Evolutionary conservation across 2,329 filamentous ascomycete species (phyloP), one percentile per base, ranked within the genome.

Genomic region (Calonectria naviculata): DNA sequence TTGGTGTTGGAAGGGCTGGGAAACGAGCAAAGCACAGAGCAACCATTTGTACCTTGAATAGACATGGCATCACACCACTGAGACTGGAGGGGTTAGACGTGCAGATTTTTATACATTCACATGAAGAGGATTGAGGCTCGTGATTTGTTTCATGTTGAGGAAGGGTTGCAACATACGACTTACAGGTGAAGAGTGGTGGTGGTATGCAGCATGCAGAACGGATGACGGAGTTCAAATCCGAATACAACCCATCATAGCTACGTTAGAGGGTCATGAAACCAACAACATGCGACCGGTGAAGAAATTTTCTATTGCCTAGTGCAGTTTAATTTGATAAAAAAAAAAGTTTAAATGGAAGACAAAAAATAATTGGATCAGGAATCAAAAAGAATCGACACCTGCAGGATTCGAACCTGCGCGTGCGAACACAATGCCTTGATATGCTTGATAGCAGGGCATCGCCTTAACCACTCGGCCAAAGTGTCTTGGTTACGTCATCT

Each of bases 71-170:
- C 31, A 65, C 49, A 29, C 64, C 67, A 49, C 60, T n/a, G n/a
- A 38, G 52, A 69, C 49, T 52, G 58, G 49, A 28, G 21, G 34
- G 34, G 21, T 8, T 31, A 56, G 60, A 72, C 49, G 71, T 73
- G 31, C 65, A 67, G 41, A 41, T 64, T n/a, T 61, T 61, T 10
- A 28, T n/a, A 31, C 17, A 61, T 31, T 46, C 44, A 54, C 65
- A 67, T 41, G 31, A 49, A 17, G 31, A n/a, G 31, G 46, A 54
- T 54, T 54, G 21, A 54, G 42, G 62, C 62, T 65, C 26, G 62
- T 65, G 62, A 65, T 54, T 65, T 49, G 26, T 15, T 34, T 26
- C 34, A 24, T 4, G 29, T 10, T 8, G 24, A 54, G 3, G 42
- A 34, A 26, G 42, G 61, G 29, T 47, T 47, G 42, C 44, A 46